These are phyloP conservation scores for Naganishia kalamii DNA, from an alignment of 768 basidiomycete genomes.

Conservation along the genomic window DNA sequence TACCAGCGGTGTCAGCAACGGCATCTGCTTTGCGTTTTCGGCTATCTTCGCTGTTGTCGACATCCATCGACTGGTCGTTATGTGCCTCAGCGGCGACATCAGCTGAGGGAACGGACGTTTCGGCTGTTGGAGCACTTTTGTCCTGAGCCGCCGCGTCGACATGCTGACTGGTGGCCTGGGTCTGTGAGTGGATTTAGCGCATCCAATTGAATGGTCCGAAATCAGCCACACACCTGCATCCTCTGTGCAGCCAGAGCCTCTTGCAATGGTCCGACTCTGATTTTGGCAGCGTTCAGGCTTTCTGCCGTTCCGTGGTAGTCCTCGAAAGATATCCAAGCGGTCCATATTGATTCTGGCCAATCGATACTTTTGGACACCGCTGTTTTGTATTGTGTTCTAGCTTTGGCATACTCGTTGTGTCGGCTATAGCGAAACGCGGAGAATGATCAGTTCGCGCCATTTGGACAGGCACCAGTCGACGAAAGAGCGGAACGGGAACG, in stretches of 20 bases:
- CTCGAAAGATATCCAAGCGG: constrained; percentile 84
- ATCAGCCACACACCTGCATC: constrained; percentile 49
- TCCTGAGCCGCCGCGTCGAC: not conserved
- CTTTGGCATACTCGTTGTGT: constrained; percentile 50
- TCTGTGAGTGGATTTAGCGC: not conserved
- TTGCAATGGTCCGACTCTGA: constrained; percentile 25
- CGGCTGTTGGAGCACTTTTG: not conserved
- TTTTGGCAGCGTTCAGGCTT: constrained; percentile 44
- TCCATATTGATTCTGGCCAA: constrained; percentile 93
- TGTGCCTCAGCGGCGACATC: not conserved
- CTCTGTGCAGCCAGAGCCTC: constrained; percentile 28
- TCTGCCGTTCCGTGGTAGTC: constrained; percentile 68
- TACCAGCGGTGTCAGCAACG: not conserved
- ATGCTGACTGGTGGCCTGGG: not conserved
- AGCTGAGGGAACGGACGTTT: not conserved
- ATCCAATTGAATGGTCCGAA: constrained; percentile 5
- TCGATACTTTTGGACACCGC: constrained; percentile 69
- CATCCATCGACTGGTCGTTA: not conserved
- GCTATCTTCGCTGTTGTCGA: constrained; percentile 1
- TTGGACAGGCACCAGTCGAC: not conserved
- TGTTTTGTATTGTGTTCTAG: constrained; percentile 62
- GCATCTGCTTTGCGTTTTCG: constrained; percentile 55
- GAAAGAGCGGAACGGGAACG: not conserved
- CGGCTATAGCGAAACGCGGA: constrained; percentile 31
- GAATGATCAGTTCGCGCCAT: no score